A percentile compares a stretch with the other conserved stretches of the same genome.
Conservation (phyloP, 2,329 filamentous ascomycete genomes). For the Fusarium bulbicola region DNA sequence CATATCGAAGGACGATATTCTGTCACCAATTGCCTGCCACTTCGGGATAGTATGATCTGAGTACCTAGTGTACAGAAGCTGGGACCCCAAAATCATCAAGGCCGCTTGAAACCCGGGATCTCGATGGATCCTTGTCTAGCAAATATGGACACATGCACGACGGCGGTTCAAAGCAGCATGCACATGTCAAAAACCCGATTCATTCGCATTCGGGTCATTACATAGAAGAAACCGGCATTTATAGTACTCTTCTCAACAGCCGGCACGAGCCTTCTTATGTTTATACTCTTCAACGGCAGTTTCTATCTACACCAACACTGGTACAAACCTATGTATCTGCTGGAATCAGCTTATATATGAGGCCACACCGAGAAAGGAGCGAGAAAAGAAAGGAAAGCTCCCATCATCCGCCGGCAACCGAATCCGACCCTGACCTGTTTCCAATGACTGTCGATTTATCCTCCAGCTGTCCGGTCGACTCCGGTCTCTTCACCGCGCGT, state of each 20-base stretch:
- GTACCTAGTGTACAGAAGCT: background rate
- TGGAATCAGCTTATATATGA: background rate
- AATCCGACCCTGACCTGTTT: slow-evolving; percentile 6
- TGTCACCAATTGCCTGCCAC: background rate
- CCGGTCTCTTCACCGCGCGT: slow-evolving; percentile 35
- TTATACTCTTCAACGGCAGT: background rate
- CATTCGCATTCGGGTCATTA: background rate
- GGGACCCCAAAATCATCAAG: slow-evolving; percentile 3
- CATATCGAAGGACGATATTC: background rate
- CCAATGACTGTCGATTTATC: slow-evolving; percentile 5
- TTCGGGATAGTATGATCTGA: slow-evolving; percentile 24
- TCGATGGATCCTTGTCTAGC: background rate
- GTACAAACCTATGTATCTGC: background rate
- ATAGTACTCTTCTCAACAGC: background rate
- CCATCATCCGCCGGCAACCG: slow-evolving; percentile 17
- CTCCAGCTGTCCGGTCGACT: slow-evolving; percentile 35
- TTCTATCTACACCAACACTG: background rate
- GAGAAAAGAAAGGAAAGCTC: slow-evolving; percentile 10
- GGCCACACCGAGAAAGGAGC: background rate
- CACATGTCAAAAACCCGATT: slow-evolving; percentile 9
- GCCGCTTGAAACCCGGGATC: slow-evolving; percentile 2
- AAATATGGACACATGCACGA: background rate
- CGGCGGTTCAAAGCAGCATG: background rate
- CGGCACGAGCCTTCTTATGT: background rate
- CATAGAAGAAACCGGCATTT: background rate